Evolutionary conservation across 768 basidiomycete genomes (phyloP), one percentile per base, ranked within the genome.

Genomic region (Lentinula detonsa): DNA sequence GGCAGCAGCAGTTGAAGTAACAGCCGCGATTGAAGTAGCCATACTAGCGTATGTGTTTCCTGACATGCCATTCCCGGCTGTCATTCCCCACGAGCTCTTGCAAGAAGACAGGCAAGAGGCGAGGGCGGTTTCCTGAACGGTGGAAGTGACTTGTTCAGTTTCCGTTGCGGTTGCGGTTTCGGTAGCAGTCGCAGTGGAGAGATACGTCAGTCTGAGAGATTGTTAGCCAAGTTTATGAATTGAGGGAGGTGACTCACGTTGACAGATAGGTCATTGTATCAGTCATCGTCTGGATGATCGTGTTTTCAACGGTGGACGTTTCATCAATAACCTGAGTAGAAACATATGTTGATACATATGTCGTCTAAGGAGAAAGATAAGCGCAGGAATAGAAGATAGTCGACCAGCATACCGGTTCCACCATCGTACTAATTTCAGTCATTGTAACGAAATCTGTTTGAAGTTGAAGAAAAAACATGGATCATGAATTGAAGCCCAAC

Each of bases 301-400:
- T 87, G 68, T 82, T 75, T 65, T 81, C 71, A 57, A 86, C 71
- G 3, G 85, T 87, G 75, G 80, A 72, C 42, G 86, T 88, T 82
- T 86, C 39, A 49, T 46, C 54, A 55, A 40, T 51, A 57, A 64
- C 57, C 39, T 63, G 7, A n/a, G 86, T 88, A 68, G 80, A 76
- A 42, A 85, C 76, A 68, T 76, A 84, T 56, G 80, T 77, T 54
- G 78, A 80, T 54, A 78, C 73, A 69, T 78, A 73, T 10, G 87
- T 90, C 8, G 86, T 87, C 53, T 54, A 18, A 33, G 18, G 53
- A 54, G 8, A 33, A 86, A 86, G 11, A 69, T 81, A 65, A 23
- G 82, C 72, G 46, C 70, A n/a, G 8, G 75, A 74, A 42, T 42
- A 68, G 53, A 35, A 8, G 18, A 75, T 57, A 39, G 33, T 39